Evolutionary conservation across 352 stramenopile species (phyloP), one percentile per base, ranked within the genome.

Genomic region (Pythium phragmiticola): DNA sequence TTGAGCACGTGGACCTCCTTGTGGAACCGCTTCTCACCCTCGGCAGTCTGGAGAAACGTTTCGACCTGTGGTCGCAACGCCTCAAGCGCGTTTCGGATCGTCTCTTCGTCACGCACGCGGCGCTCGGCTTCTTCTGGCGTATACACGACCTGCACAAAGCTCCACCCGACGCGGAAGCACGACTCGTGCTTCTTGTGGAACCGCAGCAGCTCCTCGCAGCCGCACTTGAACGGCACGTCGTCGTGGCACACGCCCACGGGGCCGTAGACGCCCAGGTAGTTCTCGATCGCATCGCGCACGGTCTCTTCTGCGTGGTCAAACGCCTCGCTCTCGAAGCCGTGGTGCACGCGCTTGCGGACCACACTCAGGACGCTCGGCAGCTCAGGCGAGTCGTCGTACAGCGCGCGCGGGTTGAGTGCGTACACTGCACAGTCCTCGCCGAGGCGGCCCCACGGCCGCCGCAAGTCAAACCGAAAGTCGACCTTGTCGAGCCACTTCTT

Each of bases 401-500:
- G 58, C 28, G 84, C 55, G 5, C 69, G 60, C 0, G 76, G 76
- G 34, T 74, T 72, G 26, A 93, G 42, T 46, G 75, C 77, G 41
- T 75, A 91, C 13, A 89, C 79, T 1, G 60, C 70, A 2, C 84
- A 75, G 1, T 65, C 49, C 58, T 93, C 80, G 4, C 73, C 80
- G 7, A 69, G 41, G 19, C 77, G 73, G 0, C 84, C 84, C 84
- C 84, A 93, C n/a, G 84, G 84, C 8, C 84, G 74, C 46, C 73
- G 60, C 39, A 80, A 65, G 57, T 93, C 82, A 69, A 76, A 93
- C 0, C 84, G 71, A 36, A 93, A 79, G 37, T 90, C 82, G 1
- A 84, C 78, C 55, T 93, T 93, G 60, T 93, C 84, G 14, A 77
- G 77, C 84, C 84, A 93, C 23, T 72, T 74, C 59, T 92, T 88